Evolutionary conservation across 306 rosid genomes (phyloP).

Genomic region (Begonia loranthoides): DNA sequence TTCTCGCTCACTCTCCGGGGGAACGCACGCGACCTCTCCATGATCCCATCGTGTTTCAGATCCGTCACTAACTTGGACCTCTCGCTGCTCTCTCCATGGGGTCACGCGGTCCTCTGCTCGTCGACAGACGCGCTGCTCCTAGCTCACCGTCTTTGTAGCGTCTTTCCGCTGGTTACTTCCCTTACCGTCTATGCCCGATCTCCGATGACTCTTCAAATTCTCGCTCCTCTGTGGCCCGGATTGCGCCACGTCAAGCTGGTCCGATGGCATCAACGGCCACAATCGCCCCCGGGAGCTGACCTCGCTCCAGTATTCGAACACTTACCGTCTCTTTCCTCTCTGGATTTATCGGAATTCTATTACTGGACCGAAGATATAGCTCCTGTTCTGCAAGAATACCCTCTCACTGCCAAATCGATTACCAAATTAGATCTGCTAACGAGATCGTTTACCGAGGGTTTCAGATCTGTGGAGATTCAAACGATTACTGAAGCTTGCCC

Average conservation of each 20-base stretch:
- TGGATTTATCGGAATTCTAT: conserved; percentile 76
- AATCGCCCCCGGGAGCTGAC: conserved; percentile 34
- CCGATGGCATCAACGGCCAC: conserved; percentile 84
- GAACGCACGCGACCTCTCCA: conserved; percentile 71
- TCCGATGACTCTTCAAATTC: conserved; percentile 35
- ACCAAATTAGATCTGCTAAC: conserved; percentile 54
- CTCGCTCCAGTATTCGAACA: conserved; percentile 38
- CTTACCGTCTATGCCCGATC: conserved; percentile 64
- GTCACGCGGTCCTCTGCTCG: conserved; percentile 15
- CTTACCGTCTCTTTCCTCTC: conserved; percentile 40
- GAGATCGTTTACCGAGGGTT: conserved; percentile 56
- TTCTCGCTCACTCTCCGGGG: conserved; percentile 62
- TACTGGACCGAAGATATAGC: conserved; percentile 86
- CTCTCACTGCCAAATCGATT: conserved; percentile 34
- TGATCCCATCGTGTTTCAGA: conserved; percentile 50
- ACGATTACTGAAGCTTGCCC: conserved; percentile 57
- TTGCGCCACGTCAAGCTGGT: conserved; percentile 59
- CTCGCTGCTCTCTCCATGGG: conserved; percentile 53
- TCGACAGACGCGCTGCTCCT: conserved; percentile 32
- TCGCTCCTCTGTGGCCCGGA: conserved; percentile 53
- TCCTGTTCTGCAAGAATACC: conserved; percentile 40
- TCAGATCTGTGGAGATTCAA: conserved; percentile 46
- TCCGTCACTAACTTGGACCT: conserved; percentile 54
- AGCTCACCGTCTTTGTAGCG: conserved; percentile 43
- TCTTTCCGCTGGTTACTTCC: conserved; percentile 64